Percentiles rank a stretch among this genome's conserved stretches.
Conservation (phyloP, 2,329 filamentous ascomycete species). For the Cryphonectria parasitica region DNA sequence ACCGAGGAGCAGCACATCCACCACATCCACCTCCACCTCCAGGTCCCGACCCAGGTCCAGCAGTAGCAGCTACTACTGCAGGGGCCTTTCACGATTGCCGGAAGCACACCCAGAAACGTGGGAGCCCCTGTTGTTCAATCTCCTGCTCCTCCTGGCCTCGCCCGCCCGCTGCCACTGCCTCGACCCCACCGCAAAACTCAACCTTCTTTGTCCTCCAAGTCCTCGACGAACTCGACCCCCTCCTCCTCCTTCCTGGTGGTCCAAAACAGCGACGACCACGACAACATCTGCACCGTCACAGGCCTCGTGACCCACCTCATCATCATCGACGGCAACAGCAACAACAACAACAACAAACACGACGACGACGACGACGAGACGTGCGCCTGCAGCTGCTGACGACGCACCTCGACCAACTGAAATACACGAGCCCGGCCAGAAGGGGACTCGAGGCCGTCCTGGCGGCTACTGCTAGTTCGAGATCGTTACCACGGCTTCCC, state of each 20-base stretch:
- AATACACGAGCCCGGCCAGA: constrained; percentile 23
- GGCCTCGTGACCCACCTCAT: neutral
- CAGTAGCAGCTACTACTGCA: neutral
- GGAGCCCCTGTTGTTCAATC: constrained; percentile 24
- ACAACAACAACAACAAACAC: neutral
- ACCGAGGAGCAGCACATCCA: neutral
- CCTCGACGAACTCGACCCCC: neutral
- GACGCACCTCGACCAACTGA: neutral
- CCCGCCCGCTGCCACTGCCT: neutral
- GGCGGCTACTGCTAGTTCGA: constrained; percentile 40
- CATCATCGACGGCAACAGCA: neutral
- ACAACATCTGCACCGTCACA: neutral
- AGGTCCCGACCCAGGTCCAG: constrained; percentile 14
- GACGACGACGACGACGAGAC: neutral
- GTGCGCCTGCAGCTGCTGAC: neutral
- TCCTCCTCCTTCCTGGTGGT: neutral
- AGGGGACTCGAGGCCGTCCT: constrained; percentile 47
- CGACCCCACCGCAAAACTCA: constrained; percentile 10
- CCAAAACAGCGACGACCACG: neutral
- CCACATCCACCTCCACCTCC: neutral
- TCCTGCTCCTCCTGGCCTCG: constrained; percentile 15
- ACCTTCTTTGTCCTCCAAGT: neutral
- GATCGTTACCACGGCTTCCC: constrained; percentile 54
- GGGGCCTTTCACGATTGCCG: constrained; percentile 13
- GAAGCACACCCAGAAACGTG: constrained; percentile 15